Conservation (phyloP, 139 green algal species). For the Closterium sp. region DNA sequence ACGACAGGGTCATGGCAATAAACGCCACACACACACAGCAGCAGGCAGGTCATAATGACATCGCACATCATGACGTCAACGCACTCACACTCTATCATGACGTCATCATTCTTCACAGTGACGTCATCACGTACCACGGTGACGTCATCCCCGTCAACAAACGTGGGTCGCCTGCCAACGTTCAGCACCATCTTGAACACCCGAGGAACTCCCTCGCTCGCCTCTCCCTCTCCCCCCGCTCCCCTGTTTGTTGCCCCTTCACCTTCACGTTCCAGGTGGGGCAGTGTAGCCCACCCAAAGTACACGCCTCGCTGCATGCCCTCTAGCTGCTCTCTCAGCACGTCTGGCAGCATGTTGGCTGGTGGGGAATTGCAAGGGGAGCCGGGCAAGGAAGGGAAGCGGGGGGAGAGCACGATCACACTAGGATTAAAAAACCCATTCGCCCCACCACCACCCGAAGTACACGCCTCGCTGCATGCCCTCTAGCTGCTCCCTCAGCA, state of each 20-base stretch:
- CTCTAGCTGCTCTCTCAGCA: constrained; percentile 60
- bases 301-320: constrained; percentile 78
- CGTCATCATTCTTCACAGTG: not conserved
- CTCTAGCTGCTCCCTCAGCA: constrained; percentile 60
- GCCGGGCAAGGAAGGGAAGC: too few relatives aligned
- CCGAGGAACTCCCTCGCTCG: not conserved
- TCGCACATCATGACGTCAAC: too few relatives aligned
- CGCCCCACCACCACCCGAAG: constrained; percentile 70
- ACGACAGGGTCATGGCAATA: too few relatives aligned
- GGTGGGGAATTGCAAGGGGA: not conserved
- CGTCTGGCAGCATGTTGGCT: constrained; percentile 46
- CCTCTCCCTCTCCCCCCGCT: not conserved
- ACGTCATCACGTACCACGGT: constrained; percentile 28
- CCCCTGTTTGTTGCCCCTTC: too few relatives aligned
- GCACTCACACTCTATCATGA: too few relatives aligned
- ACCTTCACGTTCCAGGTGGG: not conserved
- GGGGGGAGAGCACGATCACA: too few relatives aligned
- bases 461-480: constrained; percentile 78
- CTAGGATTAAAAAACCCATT: too few relatives aligned
- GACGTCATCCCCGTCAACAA: constrained; percentile 62
- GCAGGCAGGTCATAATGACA: too few relatives aligned
- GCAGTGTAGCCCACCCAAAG: constrained; percentile 74
- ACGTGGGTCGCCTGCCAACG: constrained; percentile 81
- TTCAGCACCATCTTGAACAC: constrained; percentile 93
- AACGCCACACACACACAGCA: too few relatives aligned